phyloP scores from a whole-genome alignment of 768 basidiomycete species.

The Sistotremastrum niveocremeum region DNA sequence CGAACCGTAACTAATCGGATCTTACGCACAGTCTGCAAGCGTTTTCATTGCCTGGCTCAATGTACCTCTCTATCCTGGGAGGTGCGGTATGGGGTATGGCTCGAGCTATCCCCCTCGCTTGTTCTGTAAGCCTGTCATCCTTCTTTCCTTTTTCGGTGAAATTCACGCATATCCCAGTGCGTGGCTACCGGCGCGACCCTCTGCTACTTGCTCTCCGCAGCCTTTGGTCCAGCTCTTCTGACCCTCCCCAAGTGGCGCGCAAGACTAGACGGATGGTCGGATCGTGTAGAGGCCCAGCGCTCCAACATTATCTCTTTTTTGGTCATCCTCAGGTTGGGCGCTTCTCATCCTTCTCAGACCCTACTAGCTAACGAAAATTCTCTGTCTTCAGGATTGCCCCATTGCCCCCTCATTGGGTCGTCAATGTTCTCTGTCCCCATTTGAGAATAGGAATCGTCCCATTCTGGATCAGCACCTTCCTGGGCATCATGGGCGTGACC shows the following conservation, averaged over 20 bases:
- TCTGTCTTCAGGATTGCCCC: constrained; percentile 58
- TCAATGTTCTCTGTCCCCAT: constrained; percentile 87
- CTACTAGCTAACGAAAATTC: background rate
- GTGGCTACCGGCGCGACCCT: constrained; percentile 84
- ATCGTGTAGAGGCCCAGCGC: constrained; percentile 63
- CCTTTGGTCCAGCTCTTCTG: constrained; percentile 84
- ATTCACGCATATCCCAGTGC: constrained; percentile 26
- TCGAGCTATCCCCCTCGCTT: constrained; percentile 77
- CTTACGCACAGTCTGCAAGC: constrained; percentile 62
- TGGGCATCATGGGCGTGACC: constrained; percentile 81
- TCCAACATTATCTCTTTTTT: constrained; percentile 85
- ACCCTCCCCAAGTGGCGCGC: constrained; percentile 77
- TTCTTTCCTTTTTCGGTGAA: background rate
- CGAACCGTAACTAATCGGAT: background rate
- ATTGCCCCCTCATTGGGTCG: constrained; percentile 92
- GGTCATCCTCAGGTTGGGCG: constrained; percentile 45
- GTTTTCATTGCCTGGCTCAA: constrained; percentile 91
- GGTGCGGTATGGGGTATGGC: constrained; percentile 93
- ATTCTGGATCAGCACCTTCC: constrained; percentile 84
- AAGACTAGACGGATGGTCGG: constrained; percentile 68
- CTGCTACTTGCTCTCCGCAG: constrained; percentile 86
- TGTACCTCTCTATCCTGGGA: constrained; percentile 95
- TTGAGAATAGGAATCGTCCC: constrained; percentile 73
- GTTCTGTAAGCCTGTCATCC: constrained; percentile 31
- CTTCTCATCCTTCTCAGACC: background rate